Percentiles rank a stretch among this genome's conserved stretches.
phyloP scores from a whole-genome alignment of 2,329 filamentous ascomycete genomes.

The Pestalotiopsis sp. region DNA sequence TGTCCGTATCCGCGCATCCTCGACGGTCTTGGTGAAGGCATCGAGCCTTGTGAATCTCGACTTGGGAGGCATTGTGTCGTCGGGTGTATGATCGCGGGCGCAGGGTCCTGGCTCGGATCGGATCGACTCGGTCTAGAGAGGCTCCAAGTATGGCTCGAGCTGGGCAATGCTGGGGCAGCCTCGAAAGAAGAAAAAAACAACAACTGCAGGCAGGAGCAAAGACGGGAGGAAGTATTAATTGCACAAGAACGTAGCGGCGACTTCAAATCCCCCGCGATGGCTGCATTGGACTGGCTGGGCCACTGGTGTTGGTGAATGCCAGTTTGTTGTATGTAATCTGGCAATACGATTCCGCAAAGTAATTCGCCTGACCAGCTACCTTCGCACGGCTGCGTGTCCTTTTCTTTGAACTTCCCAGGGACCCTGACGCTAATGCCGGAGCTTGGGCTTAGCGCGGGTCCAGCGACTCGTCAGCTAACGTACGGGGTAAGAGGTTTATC shows the following conservation, averaged over 20 bases:
- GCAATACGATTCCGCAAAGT: constrained; percentile 1
- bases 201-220: constrained; percentile 3
- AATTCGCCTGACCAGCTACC: not conserved
- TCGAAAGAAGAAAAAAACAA: not conserved
- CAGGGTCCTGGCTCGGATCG: not conserved
- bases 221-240: not conserved
- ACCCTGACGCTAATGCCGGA: constrained; percentile 12
- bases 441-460: constrained; percentile 6
- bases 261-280: constrained; percentile 7
- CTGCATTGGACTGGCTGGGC: constrained; percentile 11
- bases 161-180: constrained; percentile 2
- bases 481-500: constrained; percentile 1
- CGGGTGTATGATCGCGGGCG: constrained; percentile 8
- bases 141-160: not conserved
- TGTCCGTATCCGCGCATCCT: constrained; percentile 94
- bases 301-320: not conserved
- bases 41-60: constrained; percentile 95
- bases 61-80: constrained; percentile 74
- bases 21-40: constrained; percentile 98
- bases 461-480: constrained; percentile 2
- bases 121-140: not conserved
- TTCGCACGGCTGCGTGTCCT: constrained; percentile 8
- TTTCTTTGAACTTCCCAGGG: constrained; percentile 5
- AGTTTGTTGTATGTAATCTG: not conserved
- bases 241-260: not conserved